Conservation (phyloP, 2,329 filamentous ascomycete species). For the Pestalotiopsis sp. region DNA sequence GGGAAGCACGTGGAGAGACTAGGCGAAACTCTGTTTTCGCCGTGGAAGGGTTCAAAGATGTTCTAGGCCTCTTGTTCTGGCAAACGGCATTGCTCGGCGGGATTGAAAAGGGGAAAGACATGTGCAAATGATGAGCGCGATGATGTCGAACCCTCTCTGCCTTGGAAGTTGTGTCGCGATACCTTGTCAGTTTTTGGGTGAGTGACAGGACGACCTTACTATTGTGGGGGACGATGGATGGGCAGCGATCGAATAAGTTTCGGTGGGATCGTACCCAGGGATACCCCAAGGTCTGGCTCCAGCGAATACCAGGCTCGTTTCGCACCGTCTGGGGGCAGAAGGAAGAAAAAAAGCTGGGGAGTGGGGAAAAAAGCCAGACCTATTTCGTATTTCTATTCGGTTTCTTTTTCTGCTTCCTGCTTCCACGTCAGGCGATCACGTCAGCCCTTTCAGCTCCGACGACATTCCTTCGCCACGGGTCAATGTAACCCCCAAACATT, state of each 20-base stretch:
- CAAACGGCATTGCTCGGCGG: background rate
- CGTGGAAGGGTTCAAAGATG: background rate
- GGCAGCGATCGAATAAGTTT: background rate
- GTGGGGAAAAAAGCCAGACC: background rate
- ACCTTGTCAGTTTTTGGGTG: background rate
- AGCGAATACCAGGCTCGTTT: background rate
- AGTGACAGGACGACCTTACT: background rate
- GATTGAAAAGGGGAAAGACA: background rate
- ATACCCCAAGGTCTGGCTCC: background rate
- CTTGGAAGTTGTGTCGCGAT: conserved; percentile 3
- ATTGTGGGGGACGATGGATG: background rate
- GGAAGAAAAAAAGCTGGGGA: background rate
- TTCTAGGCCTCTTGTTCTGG: background rate
- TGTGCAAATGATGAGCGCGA: background rate
- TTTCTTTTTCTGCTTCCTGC: background rate
- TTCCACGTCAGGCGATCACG: conserved; percentile 6
- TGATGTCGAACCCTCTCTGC: background rate
- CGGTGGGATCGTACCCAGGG: conserved; percentile 4
- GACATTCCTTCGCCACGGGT: background rate
- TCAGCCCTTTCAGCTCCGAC: conserved; percentile 12
- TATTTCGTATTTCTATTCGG: background rate
- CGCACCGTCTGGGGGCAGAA: conserved; percentile 9
- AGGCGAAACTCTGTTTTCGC: background rate
- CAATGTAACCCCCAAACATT: conserved; percentile 3
- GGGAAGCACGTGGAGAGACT: background rate